Evolutionary conservation across 2,329 filamentous ascomycete species (phyloP).

Genomic region (Aspergillus aculeatus): DNA sequence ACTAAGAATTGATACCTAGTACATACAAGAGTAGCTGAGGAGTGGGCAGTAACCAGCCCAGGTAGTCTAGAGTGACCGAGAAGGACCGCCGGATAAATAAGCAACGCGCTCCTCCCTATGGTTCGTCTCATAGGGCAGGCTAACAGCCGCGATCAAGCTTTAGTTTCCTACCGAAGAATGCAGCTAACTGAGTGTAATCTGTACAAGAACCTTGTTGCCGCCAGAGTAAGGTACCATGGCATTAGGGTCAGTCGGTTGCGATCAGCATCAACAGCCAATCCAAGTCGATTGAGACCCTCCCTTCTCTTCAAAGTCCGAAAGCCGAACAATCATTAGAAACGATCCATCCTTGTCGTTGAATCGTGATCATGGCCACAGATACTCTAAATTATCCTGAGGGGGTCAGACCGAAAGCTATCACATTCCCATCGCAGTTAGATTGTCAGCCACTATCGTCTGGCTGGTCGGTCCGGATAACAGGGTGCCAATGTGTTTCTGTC

Average conservation of each 20-base stretch:
- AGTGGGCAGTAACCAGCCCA: no score
- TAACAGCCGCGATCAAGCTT: conserved; percentile 1
- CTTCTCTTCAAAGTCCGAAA: not conserved
- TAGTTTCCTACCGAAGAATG: conserved; percentile 1
- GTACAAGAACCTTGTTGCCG: conserved; percentile 4
- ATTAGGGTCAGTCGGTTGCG: not conserved
- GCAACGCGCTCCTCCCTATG: not conserved
- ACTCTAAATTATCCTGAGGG: not conserved
- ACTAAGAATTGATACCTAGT: not conserved
- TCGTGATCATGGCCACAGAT: not conserved
- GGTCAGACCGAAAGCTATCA: not conserved
- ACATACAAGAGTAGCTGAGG: no score
- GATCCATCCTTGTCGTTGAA: not conserved
- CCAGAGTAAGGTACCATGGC: not conserved
- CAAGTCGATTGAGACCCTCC: no score
- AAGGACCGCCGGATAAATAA: not conserved
- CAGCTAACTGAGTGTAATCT: not conserved
- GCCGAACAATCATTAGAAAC: not conserved
- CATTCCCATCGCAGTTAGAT: not conserved
- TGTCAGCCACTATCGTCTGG: not conserved
- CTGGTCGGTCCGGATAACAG: no score
- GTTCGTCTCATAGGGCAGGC: not conserved
- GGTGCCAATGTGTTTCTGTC: no score
- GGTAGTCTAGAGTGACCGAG: not conserved
- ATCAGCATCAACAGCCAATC: no score